Percentiles rank a stretch among this genome's conserved stretches.
Conservation (phyloP, 257 asterid genomes). For the Solanum dulcamara region DNA sequence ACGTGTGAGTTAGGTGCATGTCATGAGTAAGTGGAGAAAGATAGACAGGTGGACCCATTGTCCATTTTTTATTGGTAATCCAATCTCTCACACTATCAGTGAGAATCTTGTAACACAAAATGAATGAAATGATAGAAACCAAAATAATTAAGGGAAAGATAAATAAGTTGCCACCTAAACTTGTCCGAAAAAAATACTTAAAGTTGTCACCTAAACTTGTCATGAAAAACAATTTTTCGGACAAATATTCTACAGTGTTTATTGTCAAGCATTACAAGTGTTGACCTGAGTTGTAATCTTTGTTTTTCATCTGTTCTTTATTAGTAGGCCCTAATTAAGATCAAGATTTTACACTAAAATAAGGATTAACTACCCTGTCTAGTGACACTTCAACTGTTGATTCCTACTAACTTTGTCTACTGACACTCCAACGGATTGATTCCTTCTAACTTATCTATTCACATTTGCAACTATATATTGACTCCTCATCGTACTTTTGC, state of each 20-base stretch:
- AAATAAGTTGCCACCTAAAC: not conserved
- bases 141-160: not conserved
- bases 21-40: not conserved
- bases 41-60: not conserved
- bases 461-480: not conserved
- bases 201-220: not conserved
- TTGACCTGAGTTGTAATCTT: not conserved
- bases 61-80: not conserved
- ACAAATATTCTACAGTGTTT: not conserved
- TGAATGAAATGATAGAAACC: not conserved
- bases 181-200: not conserved
- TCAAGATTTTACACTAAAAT: conserved; percentile 25
- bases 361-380: conserved; percentile 19
- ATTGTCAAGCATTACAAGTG: not conserved
- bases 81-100: not conserved
- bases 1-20: not conserved
- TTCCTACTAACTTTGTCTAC: conserved; percentile 10
- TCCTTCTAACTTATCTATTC: not conserved
- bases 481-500: not conserved
- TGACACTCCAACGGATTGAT: conserved; percentile 39
- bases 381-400: conserved; percentile 40
- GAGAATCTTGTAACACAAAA: not conserved
- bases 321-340: not conserved
- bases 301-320: conserved; percentile 3
- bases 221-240: not conserved